phyloP scores from a whole-genome alignment of 306 rosid species.

The Glycine soja region DNA sequence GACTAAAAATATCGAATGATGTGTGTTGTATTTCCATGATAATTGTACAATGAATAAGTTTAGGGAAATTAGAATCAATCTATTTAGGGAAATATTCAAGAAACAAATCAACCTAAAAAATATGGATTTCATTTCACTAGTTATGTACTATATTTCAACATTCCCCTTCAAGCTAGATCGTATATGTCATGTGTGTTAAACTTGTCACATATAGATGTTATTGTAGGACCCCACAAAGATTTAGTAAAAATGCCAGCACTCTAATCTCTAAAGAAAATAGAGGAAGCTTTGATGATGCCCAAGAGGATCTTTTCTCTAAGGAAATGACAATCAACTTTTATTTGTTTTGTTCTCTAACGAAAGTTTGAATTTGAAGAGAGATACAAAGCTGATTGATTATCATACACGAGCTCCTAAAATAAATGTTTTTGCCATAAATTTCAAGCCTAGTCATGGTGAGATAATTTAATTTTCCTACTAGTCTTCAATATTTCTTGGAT shows the following conservation, averaged over 20 bases:
- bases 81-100: background rate
- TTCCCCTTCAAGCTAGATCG: background rate
- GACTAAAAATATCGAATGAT: background rate
- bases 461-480: background rate
- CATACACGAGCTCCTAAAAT: background rate
- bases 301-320: background rate
- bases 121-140: background rate
- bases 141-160: background rate
- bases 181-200: background rate
- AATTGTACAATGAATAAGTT: background rate
- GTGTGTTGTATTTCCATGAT: background rate
- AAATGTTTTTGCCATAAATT: background rate
- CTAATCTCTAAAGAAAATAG: background rate
- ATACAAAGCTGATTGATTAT: background rate
- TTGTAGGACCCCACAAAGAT: background rate
- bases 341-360: background rate
- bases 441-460: background rate
- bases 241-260: background rate
- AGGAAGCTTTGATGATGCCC: background rate
- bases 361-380: background rate
- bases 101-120: background rate
- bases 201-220: background rate
- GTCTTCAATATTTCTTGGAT: background rate
- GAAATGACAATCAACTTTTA: background rate
- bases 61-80: background rate